Evolutionary conservation across 2,329 filamentous ascomycete genomes (phyloP).

Genomic region (Lasiodiplodia gonubiensis): DNA sequence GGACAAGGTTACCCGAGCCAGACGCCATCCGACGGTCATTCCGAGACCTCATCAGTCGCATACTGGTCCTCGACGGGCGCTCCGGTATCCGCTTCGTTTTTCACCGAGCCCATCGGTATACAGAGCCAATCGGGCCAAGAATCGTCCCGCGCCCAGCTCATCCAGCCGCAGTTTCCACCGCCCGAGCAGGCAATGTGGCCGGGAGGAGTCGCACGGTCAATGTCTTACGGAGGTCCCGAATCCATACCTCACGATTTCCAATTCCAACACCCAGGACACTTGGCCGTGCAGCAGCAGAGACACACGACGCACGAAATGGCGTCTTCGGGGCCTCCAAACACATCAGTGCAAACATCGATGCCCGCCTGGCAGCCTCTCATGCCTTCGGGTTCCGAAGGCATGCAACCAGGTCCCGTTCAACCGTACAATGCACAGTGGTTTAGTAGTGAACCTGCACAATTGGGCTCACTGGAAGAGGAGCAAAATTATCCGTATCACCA

Average conservation of each 20-base stretch:
- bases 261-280: slow-evolving; percentile 10
- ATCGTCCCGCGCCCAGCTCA: slow-evolving; percentile 41
- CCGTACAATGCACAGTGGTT: slow-evolving; percentile 23
- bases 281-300: slow-evolving; percentile 8
- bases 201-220: slow-evolving; percentile 41
- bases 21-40: slow-evolving; percentile 22
- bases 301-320: slow-evolving; percentile 13
- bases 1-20: slow-evolving; percentile 11
- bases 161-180: slow-evolving; percentile 43
- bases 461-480: slow-evolving; percentile 27
- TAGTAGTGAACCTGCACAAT: neutral
- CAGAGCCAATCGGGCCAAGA: slow-evolving; percentile 43
- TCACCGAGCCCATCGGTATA: slow-evolving; percentile 42
- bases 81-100: slow-evolving; percentile 40
- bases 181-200: slow-evolving; percentile 38
- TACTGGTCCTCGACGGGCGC: slow-evolving; percentile 40
- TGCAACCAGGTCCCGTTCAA: slow-evolving; percentile 22
- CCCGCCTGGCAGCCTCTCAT: slow-evolving; percentile 19
- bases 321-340: neutral
- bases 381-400: slow-evolving; percentile 3
- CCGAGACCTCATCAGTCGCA: slow-evolving; percentile 20
- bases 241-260: slow-evolving; percentile 42
- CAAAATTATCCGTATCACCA: slow-evolving; percentile 20
- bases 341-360: neutral
- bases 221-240: slow-evolving; percentile 50